Evolutionary conservation across 495 filamentous ascomycete species (phyloP), one percentile per base, ranked within the genome.

Genomic region (Talaromyces thailandensis): DNA sequence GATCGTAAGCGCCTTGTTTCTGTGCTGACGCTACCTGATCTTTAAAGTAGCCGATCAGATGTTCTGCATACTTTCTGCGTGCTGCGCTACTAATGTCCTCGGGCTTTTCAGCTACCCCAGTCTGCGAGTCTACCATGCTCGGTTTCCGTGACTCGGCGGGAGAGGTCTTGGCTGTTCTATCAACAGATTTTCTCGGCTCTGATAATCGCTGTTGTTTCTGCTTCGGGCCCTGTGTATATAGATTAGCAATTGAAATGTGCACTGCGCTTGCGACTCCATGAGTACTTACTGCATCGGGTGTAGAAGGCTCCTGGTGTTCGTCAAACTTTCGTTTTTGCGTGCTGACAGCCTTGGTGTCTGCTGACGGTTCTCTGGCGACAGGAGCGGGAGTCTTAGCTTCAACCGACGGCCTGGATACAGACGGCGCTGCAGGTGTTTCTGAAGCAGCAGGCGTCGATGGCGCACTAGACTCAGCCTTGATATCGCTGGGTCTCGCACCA

Each of bases 31-130:
- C 73, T 56, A 84, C 75, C 63, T 80, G 76, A 60, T 80, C 74
- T 69, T 79, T 73, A 64, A 89, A 81, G 48, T 79, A 68, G 64
- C 80, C 84, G 52, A 82, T 71, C 45, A 87, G 71, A 55, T 76
- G 77, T 24, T 66, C 72, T 16, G 81, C 84, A 58, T 76, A 71
- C 58, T 73, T 79, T 67, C 71, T 79, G 58, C 84, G 81, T 62
- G 81, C 76, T 4, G 73, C 67, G 24, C 75, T 77, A 31, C 72
- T 65, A 45, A 82, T 74, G 29, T 84, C 79, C 43, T 78, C 73
- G 18, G 76, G 63, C 24, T 69, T 69, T 55, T 71, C 72, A 23
- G 67, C 65, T 16, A 67, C 63, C 56, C 73, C 71, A 28, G 67
- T 58, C 48, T 64, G 63, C 25, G 67, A 59, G 32, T 67, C 64